phyloP scores from a whole-genome alignment of 1,284 basidiomycete species.

The Erythrobasidium hasegawianum region DNA sequence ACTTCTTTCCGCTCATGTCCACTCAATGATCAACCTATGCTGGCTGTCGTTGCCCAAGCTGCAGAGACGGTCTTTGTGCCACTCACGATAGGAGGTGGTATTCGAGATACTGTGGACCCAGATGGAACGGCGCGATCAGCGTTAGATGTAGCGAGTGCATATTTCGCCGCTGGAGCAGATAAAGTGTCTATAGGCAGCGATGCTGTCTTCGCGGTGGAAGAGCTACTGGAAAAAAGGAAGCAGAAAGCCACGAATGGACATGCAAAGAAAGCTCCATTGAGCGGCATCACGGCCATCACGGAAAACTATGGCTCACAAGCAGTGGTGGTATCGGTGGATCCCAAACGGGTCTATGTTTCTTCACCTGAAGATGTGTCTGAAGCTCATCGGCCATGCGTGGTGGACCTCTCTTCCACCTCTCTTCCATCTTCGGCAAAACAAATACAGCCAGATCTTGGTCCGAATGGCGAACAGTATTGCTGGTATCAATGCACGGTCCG shows the following conservation, averaged over 20 bases:
- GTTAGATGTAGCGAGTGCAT: conserved; percentile 88
- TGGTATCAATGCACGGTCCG: conserved; percentile 99
- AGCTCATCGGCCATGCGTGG: conserved; percentile 60
- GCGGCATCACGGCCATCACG: conserved; percentile 91
- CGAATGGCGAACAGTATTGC: conserved; percentile 69
- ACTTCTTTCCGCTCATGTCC: conserved; percentile 98
- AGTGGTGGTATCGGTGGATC: conserved; percentile 96
- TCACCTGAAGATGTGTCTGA: conserved; percentile 55
- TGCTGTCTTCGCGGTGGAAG: conserved; percentile 89
- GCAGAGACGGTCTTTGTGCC: conserved; percentile 92
- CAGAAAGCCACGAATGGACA: conserved; percentile 45
- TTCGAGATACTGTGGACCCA: conserved; percentile 92
- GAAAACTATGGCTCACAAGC: conserved; percentile 90
- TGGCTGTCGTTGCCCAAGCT: conserved; percentile 84
- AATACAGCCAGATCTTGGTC: conserved; percentile 47
- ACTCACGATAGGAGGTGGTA: conserved; percentile 97
- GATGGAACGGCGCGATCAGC: conserved; percentile 84
- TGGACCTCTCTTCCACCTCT: conserved; percentile 60
- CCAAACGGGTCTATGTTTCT: conserved; percentile 80
- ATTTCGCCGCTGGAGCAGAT: conserved; percentile 97
- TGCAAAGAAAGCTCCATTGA: conserved; percentile 48
- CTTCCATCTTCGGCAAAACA: conserved; percentile 42
- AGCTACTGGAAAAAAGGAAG: conserved; percentile 60
- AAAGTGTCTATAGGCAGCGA: conserved; percentile 96
- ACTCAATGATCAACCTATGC: conserved; percentile 94